Percentiles rank a stretch among this genome's conserved stretches.
Conservation (phyloP, 139 green algal species). For the Yamagishiella unicocca region DNA sequence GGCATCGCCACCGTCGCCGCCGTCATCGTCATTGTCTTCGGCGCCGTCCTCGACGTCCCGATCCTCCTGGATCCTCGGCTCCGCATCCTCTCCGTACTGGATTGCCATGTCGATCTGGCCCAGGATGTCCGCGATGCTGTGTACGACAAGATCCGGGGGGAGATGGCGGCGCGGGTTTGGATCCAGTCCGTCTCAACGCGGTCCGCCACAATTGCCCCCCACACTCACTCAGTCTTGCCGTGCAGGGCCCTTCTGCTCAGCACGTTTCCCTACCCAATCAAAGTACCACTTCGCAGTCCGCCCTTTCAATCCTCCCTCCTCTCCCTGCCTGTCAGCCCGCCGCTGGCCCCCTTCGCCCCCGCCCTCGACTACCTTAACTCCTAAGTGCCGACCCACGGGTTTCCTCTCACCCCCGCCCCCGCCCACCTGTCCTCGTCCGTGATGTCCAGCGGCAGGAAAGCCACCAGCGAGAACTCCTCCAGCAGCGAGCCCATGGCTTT, state of each 20-base stretch:
- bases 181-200: background rate
- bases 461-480: slow-evolving; percentile 90
- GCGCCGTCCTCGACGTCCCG: slow-evolving; percentile 39
- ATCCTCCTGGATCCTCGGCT: slow-evolving; percentile 86
- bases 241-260: too few species aligned
- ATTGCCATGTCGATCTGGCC: slow-evolving; percentile 90
- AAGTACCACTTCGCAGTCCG: too few species aligned
- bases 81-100: slow-evolving; percentile 95
- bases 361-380: too few species aligned
- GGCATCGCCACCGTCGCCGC: slow-evolving; percentile 8
- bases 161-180: background rate
- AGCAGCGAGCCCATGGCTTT: slow-evolving; percentile 77
- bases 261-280: too few species aligned
- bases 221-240: too few species aligned
- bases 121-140: slow-evolving; percentile 79
- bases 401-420: background rate
- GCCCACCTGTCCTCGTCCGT: slow-evolving; percentile 81
- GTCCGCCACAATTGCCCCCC: too few species aligned
- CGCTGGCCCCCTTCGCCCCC: too few species aligned
- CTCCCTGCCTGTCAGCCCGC: too few species aligned
- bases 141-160: background rate
- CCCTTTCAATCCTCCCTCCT: too few species aligned
- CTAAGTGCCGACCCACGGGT: background rate
- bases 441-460: slow-evolving; percentile 92
- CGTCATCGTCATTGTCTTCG: background rate